Percentiles rank a stretch among this genome's conserved stretches.
Evolutionary conservation across 768 basidiomycete species (phyloP).

Genomic region (Termitomyces sp.): DNA sequence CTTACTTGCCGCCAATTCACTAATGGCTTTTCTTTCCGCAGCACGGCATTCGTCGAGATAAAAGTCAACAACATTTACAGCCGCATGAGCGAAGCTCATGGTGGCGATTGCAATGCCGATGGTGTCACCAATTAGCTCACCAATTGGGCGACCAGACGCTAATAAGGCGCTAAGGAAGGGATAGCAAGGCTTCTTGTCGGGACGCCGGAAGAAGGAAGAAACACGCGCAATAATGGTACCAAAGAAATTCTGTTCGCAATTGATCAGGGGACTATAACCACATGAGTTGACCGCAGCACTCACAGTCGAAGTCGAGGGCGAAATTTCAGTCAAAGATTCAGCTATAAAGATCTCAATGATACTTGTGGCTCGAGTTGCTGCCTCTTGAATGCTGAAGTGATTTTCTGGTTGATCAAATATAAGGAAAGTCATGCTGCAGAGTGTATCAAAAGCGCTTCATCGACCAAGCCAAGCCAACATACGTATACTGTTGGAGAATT

Average conservation of each 20-base stretch:
- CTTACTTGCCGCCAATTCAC: slow-evolving; percentile 25
- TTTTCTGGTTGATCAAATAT: slow-evolving; percentile 24
- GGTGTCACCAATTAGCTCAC: slow-evolving; percentile 37
- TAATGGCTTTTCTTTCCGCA: slow-evolving; percentile 32
- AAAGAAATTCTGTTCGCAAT: slow-evolving; percentile 5
- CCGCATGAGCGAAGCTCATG: slow-evolving; percentile 41
- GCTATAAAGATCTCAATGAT: slow-evolving; percentile 27
- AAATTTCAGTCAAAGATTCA: slow-evolving; percentile 20
- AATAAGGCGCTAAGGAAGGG: slow-evolving; percentile 33
- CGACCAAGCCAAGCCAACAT: background rate
- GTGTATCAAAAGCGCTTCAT: background rate
- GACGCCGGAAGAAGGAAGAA: slow-evolving; percentile 4
- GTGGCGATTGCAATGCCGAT: slow-evolving; percentile 43
- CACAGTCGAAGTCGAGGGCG: slow-evolving; percentile 22
- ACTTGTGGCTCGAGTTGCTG: slow-evolving; percentile 22
- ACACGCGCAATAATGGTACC: background rate
- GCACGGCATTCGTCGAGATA: slow-evolving; percentile 38
- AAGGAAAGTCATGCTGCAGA: slow-evolving; percentile 20
- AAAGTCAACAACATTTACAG: slow-evolving; percentile 46
- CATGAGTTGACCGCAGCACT: slow-evolving; percentile 1
- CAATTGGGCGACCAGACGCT: slow-evolving; percentile 28
- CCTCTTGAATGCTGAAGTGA: slow-evolving; percentile 23
- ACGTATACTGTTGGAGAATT: slow-evolving; percentile 9
- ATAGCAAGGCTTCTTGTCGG: slow-evolving; percentile 27
- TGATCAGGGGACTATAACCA: background rate